Evolutionary conservation across 805 yeast species (phyloP).

Genomic region (Candida nitratophila): DNA sequence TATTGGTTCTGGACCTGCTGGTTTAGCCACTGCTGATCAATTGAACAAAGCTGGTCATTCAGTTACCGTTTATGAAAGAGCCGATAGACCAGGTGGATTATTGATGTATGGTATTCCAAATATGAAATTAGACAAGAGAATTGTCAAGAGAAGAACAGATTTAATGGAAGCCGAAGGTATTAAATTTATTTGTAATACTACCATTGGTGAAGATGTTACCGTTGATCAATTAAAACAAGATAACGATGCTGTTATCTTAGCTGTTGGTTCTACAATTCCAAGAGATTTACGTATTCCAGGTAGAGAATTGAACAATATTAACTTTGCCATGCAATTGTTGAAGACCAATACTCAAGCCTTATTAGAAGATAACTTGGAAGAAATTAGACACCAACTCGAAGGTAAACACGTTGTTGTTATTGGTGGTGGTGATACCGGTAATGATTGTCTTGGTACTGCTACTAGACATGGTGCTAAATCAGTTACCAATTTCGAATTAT

Average conservation of each 20-base stretch:
- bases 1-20: slow-evolving; percentile 97
- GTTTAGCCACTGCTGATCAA: slow-evolving; percentile 95
- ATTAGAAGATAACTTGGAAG: slow-evolving; percentile 72
- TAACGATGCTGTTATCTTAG: slow-evolving; percentile 81
- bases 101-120: slow-evolving; percentile 99
- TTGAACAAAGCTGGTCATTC: slow-evolving; percentile 91
- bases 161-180: slow-evolving; percentile 87
- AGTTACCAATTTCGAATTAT: slow-evolving; percentile 86
- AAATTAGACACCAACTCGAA: slow-evolving; percentile 58
- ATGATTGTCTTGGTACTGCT: slow-evolving; percentile 96
- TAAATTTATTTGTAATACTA: slow-evolving; percentile 65
- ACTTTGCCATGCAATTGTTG: slow-evolving; percentile 90
- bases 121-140: slow-evolving; percentile 91
- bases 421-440: slow-evolving; percentile 99
- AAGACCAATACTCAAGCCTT: slow-evolving; percentile 86
- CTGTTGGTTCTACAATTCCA: slow-evolving; percentile 95
- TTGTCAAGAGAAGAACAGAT: slow-evolving; percentile 91
- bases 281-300: slow-evolving; percentile 94
- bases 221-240: slow-evolving; percentile 57
- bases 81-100: slow-evolving; percentile 94
- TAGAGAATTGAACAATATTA: slow-evolving; percentile 82
- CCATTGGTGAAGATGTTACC: slow-evolving; percentile 78
- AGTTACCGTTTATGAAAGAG: slow-evolving; percentile 88
- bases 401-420: slow-evolving; percentile 93
- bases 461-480: slow-evolving; percentile 96